Conservation (phyloP, 345 rosid species). For the Isatis tinctoria region DNA sequence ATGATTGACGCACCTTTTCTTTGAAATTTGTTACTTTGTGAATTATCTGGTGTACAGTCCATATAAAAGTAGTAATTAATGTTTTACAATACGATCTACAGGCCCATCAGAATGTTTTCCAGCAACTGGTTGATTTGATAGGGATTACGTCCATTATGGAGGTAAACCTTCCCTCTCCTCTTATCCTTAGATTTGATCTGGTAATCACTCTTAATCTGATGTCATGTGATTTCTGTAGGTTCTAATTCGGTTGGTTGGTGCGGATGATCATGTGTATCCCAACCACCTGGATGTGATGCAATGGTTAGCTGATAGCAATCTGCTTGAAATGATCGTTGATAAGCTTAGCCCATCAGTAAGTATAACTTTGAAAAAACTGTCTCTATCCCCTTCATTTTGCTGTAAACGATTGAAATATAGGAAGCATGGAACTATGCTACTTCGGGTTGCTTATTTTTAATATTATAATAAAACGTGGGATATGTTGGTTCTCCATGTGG, state of each 20-base stretch:
- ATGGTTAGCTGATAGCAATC: slow-evolving; percentile 92
- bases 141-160: slow-evolving; percentile 99
- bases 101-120: slow-evolving; percentile 88
- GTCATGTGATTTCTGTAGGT: slow-evolving; percentile 45
- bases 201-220: slow-evolving; percentile 2
- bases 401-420: neutral
- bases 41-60: neutral
- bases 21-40: slow-evolving; percentile 12
- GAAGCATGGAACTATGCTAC: slow-evolving; percentile 7
- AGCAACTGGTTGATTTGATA: slow-evolving; percentile 87
- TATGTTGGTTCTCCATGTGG: slow-evolving; percentile 1
- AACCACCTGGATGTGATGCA: slow-evolving; percentile 95
- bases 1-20: neutral
- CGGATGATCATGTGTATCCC: slow-evolving; percentile 93
- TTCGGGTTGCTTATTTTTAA: neutral
- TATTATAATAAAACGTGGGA: neutral
- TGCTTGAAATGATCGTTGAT: slow-evolving; percentile 93
- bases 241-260: slow-evolving; percentile 88
- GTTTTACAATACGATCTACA: slow-evolving; percentile 31
- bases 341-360: slow-evolving; percentile 87
- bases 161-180: slow-evolving; percentile 39
- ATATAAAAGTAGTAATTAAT: neutral
- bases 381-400: slow-evolving; percentile 4
- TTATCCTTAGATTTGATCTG: neutral
- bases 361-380: neutral